A percentile compares a stretch with the other conserved stretches of the same genome.
Evolutionary conservation across 768 basidiomycete species (phyloP).

Genomic region (Suillus ampliporus): DNA sequence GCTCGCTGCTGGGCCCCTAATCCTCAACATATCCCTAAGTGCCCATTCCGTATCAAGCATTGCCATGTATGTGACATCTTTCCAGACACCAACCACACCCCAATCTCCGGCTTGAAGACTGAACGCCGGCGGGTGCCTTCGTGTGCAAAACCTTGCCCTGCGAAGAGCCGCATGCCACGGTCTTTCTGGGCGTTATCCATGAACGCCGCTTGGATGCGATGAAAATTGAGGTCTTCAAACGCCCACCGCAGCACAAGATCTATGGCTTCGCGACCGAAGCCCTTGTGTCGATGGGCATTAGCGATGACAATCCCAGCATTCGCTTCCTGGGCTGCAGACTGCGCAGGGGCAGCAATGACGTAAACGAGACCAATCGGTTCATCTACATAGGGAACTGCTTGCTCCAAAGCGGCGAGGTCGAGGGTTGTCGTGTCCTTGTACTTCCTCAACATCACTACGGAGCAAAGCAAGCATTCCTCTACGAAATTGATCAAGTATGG

Average conservation of each 20-base stretch:
- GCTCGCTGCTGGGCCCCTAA: constrained; percentile 38
- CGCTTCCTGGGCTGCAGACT: constrained; percentile 45
- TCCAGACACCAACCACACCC: constrained; percentile 52
- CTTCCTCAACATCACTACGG: constrained; percentile 21
- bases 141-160: constrained; percentile 55
- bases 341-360: constrained; percentile 26
- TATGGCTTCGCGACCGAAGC: constrained; percentile 54
- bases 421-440: not conserved
- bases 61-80: constrained; percentile 63
- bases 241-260: constrained; percentile 50
- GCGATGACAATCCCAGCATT: constrained; percentile 61
- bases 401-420: not conserved
- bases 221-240: constrained; percentile 44
- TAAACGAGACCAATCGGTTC: constrained; percentile 32
- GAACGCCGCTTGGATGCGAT: constrained; percentile 46
- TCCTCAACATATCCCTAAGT: constrained; percentile 31
- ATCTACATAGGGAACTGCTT: not conserved
- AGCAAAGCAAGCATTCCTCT: constrained; percentile 37
- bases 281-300: constrained; percentile 41
- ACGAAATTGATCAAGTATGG: constrained; percentile 29
- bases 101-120: constrained; percentile 48
- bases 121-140: constrained; percentile 68
- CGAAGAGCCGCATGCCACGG: constrained; percentile 52
- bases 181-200: constrained; percentile 51
- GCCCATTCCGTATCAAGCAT: constrained; percentile 69